These are phyloP conservation scores for Antitrichia curtipendula DNA, from an alignment of 225 moss, liverwort and hornwort species.

Conservation along the genomic window DNA sequence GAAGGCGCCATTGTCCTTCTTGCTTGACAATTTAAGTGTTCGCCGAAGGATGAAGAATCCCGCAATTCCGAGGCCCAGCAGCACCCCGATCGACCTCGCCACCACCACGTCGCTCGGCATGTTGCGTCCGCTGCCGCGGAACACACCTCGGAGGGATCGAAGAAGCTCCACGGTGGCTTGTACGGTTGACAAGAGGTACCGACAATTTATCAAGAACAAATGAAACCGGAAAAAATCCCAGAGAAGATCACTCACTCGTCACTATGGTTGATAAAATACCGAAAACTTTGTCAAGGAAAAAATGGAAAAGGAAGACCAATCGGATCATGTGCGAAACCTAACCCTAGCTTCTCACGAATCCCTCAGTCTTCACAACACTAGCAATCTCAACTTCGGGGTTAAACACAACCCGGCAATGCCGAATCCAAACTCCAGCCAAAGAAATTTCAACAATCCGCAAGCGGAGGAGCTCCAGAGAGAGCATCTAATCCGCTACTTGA, in stretches of 20 bases:
- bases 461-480: background rate
- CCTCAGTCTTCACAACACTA: background rate
- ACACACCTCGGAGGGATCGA: constrained; percentile 18
- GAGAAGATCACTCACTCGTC: background rate
- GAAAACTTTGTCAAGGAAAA: background rate
- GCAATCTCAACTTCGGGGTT: background rate
- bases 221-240: background rate
- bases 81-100: constrained; percentile 69
- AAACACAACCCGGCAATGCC: background rate
- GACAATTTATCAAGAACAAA: background rate
- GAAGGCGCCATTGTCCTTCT: constrained; percentile 77
- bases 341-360: background rate
- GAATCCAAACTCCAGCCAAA: background rate
- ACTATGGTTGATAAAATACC: background rate
- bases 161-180: constrained; percentile 31
- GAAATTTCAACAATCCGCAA: background rate
- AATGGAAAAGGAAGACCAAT: background rate
- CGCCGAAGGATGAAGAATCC: constrained; percentile 75
- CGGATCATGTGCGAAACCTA: background rate
- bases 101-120: constrained; percentile 47
- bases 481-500: background rate
- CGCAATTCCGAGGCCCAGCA: constrained; percentile 90
- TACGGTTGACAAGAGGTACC: background rate
- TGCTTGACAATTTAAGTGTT: constrained; percentile 27
- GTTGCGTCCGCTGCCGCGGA: constrained; percentile 25